These are phyloP conservation scores for Pezicula carpinea DNA, from an alignment of 2,329 filamentous ascomycete species.

Conservation along the genomic window DNA sequence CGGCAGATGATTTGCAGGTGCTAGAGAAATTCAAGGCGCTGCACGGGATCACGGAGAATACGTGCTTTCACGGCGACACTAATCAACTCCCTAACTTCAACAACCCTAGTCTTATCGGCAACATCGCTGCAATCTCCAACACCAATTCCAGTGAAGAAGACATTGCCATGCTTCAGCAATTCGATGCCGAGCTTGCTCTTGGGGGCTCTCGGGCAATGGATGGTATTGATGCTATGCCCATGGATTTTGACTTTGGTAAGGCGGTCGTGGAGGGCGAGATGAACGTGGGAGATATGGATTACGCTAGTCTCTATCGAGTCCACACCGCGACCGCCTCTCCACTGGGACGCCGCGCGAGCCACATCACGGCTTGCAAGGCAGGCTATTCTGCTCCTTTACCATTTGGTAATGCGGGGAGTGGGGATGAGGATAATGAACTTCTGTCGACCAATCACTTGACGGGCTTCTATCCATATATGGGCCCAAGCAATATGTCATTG, in stretches of 20 bases:
- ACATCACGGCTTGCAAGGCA: neutral
- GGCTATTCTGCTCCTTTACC: neutral
- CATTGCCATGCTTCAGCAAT: neutral
- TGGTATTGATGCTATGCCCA: neutral
- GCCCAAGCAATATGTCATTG: too few species aligned
- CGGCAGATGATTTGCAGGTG: conserved; percentile 50
- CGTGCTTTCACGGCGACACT: neutral
- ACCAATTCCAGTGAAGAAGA: neutral
- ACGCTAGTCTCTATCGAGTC: conserved; percentile 16
- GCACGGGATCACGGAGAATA: conserved; percentile 8
- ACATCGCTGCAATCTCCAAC: neutral
- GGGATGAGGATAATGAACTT: too few species aligned
- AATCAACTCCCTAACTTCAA: neutral
- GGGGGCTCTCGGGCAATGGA: neutral
- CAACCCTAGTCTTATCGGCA: neutral
- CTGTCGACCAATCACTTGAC: too few species aligned
- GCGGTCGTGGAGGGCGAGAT: neutral
- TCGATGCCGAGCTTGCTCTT: neutral
- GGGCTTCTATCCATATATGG: too few species aligned
- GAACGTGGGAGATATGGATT: conserved; percentile 4
- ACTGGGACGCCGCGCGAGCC: conserved; percentile 11
- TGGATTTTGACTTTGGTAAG: neutral
- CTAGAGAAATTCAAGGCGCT: conserved; percentile 44
- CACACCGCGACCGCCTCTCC: conserved; percentile 16
- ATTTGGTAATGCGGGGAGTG: neutral